Conservation (phyloP, 1,284 basidiomycete genomes). For the Leccinum fuscescens region DNA sequence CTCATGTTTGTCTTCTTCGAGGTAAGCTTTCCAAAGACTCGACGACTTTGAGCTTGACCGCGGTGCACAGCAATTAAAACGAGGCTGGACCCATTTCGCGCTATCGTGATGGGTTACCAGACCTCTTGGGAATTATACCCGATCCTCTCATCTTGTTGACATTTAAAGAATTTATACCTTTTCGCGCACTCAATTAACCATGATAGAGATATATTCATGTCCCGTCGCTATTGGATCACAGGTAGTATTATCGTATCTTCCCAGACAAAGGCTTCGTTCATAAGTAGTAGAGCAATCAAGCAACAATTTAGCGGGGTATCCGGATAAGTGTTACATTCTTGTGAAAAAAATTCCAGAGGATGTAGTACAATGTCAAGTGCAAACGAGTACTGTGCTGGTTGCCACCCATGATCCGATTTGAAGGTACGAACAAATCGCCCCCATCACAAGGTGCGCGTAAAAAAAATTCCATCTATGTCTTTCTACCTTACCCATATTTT, state of each 20-base stretch:
- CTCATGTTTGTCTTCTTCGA: conserved; percentile 87
- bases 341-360: not conserved
- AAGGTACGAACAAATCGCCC: no score
- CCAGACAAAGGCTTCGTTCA: conserved; percentile 6
- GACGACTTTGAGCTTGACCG: conserved; percentile 5
- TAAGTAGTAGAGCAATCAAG: not conserved
- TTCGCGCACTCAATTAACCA: not conserved
- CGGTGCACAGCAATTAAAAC: conserved; percentile 62
- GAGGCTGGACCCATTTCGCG: conserved; percentile 41
- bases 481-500: no score
- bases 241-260: conserved; percentile 4
- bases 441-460: no score
- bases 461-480: no score
- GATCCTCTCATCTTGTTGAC: not conserved
- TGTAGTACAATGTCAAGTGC: not conserved
- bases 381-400: no score
- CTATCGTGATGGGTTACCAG: not conserved
- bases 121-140: conserved; percentile 3
- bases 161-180: conserved; percentile 1
- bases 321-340: not conserved
- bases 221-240: conserved; percentile 2
- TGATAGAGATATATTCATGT: conserved; percentile 4
- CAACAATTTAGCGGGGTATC: not conserved
- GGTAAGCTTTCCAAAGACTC: conserved; percentile 38
- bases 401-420: no score